Percentiles rank a stretch among this genome's conserved stretches.
These are phyloP conservation scores for Mycena pura DNA, from an alignment of 768 basidiomycete genomes.

Conservation along the genomic window DNA sequence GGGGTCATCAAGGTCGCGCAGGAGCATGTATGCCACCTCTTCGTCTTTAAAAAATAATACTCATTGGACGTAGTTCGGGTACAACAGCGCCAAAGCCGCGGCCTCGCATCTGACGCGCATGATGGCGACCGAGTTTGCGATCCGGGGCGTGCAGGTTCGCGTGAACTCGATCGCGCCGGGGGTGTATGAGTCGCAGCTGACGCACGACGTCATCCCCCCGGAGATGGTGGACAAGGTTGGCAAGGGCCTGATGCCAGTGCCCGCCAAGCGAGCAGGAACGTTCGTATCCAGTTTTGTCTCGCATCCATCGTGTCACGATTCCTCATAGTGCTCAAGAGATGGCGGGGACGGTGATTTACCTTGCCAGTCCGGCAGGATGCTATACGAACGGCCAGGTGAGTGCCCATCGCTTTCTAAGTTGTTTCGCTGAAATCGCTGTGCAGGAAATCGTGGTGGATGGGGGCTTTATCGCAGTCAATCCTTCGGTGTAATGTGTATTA, in stretches of 20 bases:
- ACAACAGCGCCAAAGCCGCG: constrained; percentile 84
- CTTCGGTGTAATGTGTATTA: constrained; percentile 32
- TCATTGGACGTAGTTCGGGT: constrained; percentile 86
- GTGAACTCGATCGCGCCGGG: constrained; percentile 81
- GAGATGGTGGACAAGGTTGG: constrained; percentile 60
- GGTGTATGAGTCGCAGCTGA: constrained; percentile 81
- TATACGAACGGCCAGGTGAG: constrained; percentile 74
- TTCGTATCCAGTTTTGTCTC: constrained; percentile 45
- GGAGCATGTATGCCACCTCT: constrained; percentile 64
- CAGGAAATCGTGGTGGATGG: constrained; percentile 77
- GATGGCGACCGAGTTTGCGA: constrained; percentile 76
- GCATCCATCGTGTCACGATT: neutral
- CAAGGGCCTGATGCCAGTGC: constrained; percentile 66
- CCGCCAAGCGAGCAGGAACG: constrained; percentile 69
- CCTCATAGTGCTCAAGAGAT: constrained; percentile 67
- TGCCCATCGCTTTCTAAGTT: too few relatives aligned
- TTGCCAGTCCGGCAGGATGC: constrained; percentile 74
- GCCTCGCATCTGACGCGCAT: constrained; percentile 79
- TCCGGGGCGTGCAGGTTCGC: constrained; percentile 72
- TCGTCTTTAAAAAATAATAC: too few relatives aligned
- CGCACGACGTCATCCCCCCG: constrained; percentile 53
- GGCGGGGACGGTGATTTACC: constrained; percentile 78
- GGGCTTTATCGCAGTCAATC: constrained; percentile 77
- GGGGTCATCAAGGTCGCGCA: constrained; percentile 75
- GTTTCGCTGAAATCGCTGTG: neutral